phyloP scores from a whole-genome alignment of 345 rosid species.

The Bruguiera sexangula region DNA sequence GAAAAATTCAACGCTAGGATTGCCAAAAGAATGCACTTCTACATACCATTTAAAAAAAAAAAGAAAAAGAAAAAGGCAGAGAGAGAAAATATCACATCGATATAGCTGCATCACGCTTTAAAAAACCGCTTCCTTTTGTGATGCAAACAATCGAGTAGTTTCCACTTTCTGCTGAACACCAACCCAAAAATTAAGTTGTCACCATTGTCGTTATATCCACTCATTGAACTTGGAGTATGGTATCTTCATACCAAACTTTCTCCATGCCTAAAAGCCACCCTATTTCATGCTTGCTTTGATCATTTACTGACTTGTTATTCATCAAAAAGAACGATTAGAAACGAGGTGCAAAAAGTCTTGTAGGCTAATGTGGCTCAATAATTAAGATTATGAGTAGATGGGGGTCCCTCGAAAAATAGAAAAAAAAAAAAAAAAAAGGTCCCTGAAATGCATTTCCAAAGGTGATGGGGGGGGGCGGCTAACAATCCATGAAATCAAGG shows the following conservation, averaged over 20 bases:
- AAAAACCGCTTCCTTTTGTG: not conserved
- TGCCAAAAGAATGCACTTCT: too few relatives aligned
- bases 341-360: not conserved
- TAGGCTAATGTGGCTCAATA: constrained; percentile 9
- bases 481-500: not conserved
- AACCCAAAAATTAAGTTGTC: too few relatives aligned
- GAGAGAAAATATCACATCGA: too few relatives aligned
- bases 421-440: too few relatives aligned
- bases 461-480: not conserved
- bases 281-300: constrained; percentile 18
- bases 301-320: constrained; percentile 7
- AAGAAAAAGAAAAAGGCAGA: too few relatives aligned
- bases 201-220: not conserved
- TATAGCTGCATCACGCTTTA: not conserved
- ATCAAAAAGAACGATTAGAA: not conserved
- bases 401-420: constrained; percentile 9
- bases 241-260: constrained; percentile 12
- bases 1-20: too few relatives aligned
- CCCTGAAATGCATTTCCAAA: not conserved
- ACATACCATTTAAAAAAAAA: too few relatives aligned
- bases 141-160: not conserved
- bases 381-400: constrained; percentile 17
- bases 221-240: constrained; percentile 10
- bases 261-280: constrained; percentile 1
- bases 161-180: not conserved